phyloP scores from a whole-genome alignment of 2,329 filamentous ascomycete genomes.

The Epichloe brachyelytri region DNA sequence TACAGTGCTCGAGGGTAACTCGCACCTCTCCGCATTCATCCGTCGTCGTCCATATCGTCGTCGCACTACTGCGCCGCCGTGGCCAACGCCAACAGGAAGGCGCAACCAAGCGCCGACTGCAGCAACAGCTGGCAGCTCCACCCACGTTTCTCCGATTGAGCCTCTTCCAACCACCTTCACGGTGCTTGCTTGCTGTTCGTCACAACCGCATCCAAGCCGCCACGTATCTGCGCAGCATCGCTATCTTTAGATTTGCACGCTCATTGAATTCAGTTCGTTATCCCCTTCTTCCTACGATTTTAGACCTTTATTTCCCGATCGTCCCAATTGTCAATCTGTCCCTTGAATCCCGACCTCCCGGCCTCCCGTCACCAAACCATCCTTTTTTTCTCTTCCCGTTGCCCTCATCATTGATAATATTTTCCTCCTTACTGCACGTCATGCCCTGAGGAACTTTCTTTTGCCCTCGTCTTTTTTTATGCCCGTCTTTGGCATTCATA shows the following conservation, averaged over 20 bases:
- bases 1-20: neutral
- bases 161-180: constrained; percentile 6
- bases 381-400: constrained; percentile 2
- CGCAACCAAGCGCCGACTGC: neutral
- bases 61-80: neutral
- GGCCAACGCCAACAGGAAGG: neutral
- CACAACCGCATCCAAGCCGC: constrained; percentile 1
- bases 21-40: constrained; percentile 2
- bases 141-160: constrained; percentile 5
- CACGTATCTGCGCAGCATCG: constrained; percentile 12
- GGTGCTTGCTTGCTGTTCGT: constrained; percentile 5
- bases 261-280: constrained; percentile 23
- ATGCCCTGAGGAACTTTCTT: constrained; percentile 5
- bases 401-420: constrained; percentile 7
- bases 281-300: constrained; percentile 7
- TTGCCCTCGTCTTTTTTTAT: neutral
- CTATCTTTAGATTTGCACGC: constrained; percentile 13
- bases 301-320: constrained; percentile 7
- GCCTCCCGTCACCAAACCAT: neutral
- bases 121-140: constrained; percentile 6
- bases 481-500: neutral
- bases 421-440: constrained; percentile 7
- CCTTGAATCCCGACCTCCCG: neutral
- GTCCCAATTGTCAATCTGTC: constrained; percentile 6
- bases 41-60: neutral